Evolutionary conservation across 768 basidiomycete genomes (phyloP).

Genomic region (Tylopilus rubrobrunneus): DNA sequence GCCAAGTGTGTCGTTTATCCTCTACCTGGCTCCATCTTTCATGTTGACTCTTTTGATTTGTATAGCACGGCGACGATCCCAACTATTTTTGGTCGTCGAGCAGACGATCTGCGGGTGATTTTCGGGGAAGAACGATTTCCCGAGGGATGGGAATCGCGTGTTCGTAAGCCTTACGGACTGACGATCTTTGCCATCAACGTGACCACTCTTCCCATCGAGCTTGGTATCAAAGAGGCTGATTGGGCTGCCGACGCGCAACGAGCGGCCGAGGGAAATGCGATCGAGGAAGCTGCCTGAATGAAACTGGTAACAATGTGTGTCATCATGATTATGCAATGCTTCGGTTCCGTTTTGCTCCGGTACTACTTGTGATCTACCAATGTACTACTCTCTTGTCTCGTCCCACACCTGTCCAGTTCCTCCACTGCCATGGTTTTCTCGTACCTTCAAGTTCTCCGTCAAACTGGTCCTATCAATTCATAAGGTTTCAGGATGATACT

Average conservation of each 20-base stretch:
- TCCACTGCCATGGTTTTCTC: no score
- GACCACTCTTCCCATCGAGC: slow-evolving; percentile 6
- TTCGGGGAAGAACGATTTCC: slow-evolving; percentile 70
- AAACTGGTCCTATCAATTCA: no score
- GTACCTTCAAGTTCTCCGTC: no score
- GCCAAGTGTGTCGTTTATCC: slow-evolving; percentile 50
- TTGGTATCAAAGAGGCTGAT: slow-evolving; percentile 15
- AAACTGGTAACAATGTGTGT: no score
- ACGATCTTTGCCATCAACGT: slow-evolving; percentile 56
- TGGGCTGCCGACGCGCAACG: slow-evolving; percentile 3
- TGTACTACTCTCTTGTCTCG: no score
- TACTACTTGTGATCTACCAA: no score
- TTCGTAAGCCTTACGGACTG: slow-evolving; percentile 51
- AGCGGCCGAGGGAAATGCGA: background rate
- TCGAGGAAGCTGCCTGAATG: background rate
- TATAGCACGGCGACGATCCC: slow-evolving; percentile 58
- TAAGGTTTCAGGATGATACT: background rate
- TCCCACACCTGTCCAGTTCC: no score
- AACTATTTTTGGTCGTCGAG: slow-evolving; percentile 40
- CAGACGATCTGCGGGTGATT: slow-evolving; percentile 50
- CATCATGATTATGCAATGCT: background rate
- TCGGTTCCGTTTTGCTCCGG: no score
- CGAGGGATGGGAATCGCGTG: slow-evolving; percentile 64
- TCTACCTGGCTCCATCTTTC: background rate
- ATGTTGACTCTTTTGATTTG: background rate